These are phyloP conservation scores for Xylariaceae sp. DNA, from an alignment of 2,329 filamentous ascomycete genomes.

Conservation along the genomic window DNA sequence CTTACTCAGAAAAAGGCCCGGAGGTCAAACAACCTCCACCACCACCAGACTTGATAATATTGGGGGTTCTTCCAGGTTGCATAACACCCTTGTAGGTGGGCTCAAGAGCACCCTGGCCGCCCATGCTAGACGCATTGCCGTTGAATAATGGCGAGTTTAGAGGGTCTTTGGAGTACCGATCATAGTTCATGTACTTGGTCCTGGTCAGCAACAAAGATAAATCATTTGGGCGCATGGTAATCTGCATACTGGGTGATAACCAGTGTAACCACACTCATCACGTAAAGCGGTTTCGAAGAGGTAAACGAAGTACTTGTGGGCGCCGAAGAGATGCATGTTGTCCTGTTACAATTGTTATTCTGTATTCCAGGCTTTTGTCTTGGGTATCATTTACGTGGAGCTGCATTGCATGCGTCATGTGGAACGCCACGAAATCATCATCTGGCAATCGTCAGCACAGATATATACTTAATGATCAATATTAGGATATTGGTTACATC, in stretches of 20 bases:
- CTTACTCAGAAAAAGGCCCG: conserved; percentile 44
- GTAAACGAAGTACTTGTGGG: conserved; percentile 31
- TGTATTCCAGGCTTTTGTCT: no score
- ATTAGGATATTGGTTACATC: conserved; percentile 10
- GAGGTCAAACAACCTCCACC: conserved; percentile 52
- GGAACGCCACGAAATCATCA: conserved; percentile 30
- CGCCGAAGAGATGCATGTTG: conserved; percentile 25
- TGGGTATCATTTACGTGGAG: conserved; percentile 17
- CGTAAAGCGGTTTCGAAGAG: conserved; percentile 31
- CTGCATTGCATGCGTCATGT: conserved; percentile 28
- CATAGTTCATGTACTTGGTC: conserved; percentile 48
- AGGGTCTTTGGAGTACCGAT: conserved; percentile 44
- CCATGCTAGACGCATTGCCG: conserved; percentile 48
- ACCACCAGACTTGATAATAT: conserved; percentile 41
- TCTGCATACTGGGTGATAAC: conserved; percentile 29
- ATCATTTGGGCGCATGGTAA: not conserved
- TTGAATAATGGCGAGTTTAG: conserved; percentile 50
- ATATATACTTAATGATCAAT: no score
- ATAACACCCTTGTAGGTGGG: conserved; percentile 23
- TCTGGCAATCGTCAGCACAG: not conserved
- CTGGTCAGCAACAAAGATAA: conserved; percentile 1
- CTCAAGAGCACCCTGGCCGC: conserved; percentile 40
- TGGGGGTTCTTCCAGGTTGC: conserved; percentile 32
- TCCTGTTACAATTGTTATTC: not conserved
- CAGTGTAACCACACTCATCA: conserved; percentile 31